Percentiles rank a stretch among this genome's conserved stretches.
These are phyloP conservation scores for Gossypium herbaceum DNA, from an alignment of 345 rosid species.

Conservation along the genomic window DNA sequence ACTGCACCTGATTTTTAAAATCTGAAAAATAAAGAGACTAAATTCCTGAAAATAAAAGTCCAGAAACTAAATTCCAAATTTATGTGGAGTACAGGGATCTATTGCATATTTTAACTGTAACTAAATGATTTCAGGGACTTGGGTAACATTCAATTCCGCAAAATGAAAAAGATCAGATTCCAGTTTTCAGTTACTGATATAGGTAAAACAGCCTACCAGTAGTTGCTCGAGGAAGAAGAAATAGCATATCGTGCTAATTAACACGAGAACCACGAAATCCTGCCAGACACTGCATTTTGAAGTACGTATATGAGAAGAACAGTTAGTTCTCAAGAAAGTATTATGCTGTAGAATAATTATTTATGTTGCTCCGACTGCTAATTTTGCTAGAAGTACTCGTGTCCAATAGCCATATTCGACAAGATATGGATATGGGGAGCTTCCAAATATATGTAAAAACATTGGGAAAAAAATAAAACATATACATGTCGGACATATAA, in stretches of 20 bases:
- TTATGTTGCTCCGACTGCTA: not conserved
- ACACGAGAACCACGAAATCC: conserved; percentile 86
- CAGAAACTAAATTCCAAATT: too few relatives aligned
- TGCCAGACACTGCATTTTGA: conserved; percentile 74
- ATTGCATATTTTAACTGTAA: too few relatives aligned
- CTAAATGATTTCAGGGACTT: not conserved
- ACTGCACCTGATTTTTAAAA: too few relatives aligned
- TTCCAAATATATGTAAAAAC: not conserved
- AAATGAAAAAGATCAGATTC: conserved; percentile 2
- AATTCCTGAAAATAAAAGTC: too few relatives aligned
- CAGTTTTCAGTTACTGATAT: not conserved
- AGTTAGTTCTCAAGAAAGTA: conserved; percentile 5
- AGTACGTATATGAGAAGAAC: not conserved
- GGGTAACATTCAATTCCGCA: not conserved
- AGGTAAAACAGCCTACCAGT: conserved; percentile 53
- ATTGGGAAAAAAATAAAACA: not conserved
- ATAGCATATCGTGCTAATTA: conserved; percentile 85
- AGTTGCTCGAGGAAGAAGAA: conserved; percentile 96
- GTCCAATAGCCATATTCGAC: not conserved
- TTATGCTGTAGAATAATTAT: not conserved
- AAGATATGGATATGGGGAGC: not conserved
- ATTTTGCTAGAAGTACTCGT: not conserved
- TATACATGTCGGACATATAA: not conserved
- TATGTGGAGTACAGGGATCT: too few relatives aligned
- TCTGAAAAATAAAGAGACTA: too few relatives aligned